phyloP scores from a whole-genome alignment of 2,329 filamentous ascomycete species.

The Xylaria sp. region DNA sequence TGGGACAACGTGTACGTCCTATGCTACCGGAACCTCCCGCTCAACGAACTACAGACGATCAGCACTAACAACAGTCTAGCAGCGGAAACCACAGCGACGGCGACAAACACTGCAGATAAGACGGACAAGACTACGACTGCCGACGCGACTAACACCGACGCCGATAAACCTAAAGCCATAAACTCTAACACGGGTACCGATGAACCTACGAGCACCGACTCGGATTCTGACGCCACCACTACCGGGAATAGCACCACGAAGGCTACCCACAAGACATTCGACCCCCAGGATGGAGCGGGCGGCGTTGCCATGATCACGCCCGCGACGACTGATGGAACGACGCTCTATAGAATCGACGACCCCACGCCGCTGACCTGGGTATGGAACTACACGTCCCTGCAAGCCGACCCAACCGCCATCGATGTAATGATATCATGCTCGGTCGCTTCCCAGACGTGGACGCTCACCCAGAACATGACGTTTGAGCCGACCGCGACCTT shows the following conservation, averaged over 20 bases:
- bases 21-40: not conserved
- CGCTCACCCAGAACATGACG: constrained; percentile 65
- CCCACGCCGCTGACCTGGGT: constrained; percentile 55
- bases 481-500: constrained; percentile 54
- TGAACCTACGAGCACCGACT: constrained; percentile 32
- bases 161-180: constrained; percentile 35
- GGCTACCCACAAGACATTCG: constrained; percentile 45
- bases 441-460: constrained; percentile 56
- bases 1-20: constrained; percentile 30
- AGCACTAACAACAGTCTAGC: constrained; percentile 6
- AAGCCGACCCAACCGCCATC: constrained; percentile 60
- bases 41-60: not conserved
- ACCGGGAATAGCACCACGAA: constrained; percentile 33
- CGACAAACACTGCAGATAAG: constrained; percentile 21
- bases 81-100: constrained; percentile 23
- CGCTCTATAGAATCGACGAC: constrained; percentile 64
- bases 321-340: constrained; percentile 45
- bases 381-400: constrained; percentile 68
- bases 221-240: constrained; percentile 32
- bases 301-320: constrained; percentile 58
- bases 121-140: constrained; percentile 25
- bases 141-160: constrained; percentile 12
- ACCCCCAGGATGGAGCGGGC: constrained; percentile 51
- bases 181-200: constrained; percentile 47
- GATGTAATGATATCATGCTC: constrained; percentile 63